Base-by-base conservation (phyloP, 345 rosid species). In the Eucalyptus caleyi region DNA sequence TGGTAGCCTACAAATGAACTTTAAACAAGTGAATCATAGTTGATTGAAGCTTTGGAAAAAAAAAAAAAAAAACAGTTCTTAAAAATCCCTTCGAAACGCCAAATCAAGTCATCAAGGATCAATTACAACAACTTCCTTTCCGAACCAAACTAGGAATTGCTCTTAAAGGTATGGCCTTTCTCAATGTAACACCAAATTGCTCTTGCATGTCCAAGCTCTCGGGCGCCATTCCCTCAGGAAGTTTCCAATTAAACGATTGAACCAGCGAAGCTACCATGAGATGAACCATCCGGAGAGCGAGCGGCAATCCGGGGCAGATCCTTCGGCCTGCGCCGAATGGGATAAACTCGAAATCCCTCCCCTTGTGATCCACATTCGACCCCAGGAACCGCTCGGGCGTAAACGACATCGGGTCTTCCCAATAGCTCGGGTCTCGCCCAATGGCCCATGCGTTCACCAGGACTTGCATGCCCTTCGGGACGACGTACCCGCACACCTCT, bases 241-340 rank as follows among this genome's bases (percentile, higher is more conserved):
- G 88, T 53, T 91, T 91, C 93, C 92, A 92, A 11, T 90, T 59
- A 56, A 88, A 91, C 4, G 88, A 72, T 67, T 62, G 88, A 34
- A 92, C 32, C 26, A 92, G 90, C 30, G 91, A 91, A 86, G 88
- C 92, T 16, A 91, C 54, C 88, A 88, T 88, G 45, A 90, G 65
- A 77, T 90, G 91, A 65, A 92, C 69, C 92, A 90, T 92, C 26
- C 90, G 86, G 27, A 62, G 16, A 4, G 85, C 93, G 6, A 92
- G 65, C 4, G 87, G 88, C 92, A 88, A 67, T 32, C 90, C 89
- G 1, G 92, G 92, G 53, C 91, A 90, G 23, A 91, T 91, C 88
- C 93, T 91, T 23, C 90, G 88, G 18, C 93, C 92, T 0, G 88
- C 89, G 19, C 93, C 92, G 37, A 89, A 91, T 11, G 90, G 92